Evolutionary conservation across 2,329 filamentous ascomycete genomes (phyloP).

Genomic region (Madurella fahalii): DNA sequence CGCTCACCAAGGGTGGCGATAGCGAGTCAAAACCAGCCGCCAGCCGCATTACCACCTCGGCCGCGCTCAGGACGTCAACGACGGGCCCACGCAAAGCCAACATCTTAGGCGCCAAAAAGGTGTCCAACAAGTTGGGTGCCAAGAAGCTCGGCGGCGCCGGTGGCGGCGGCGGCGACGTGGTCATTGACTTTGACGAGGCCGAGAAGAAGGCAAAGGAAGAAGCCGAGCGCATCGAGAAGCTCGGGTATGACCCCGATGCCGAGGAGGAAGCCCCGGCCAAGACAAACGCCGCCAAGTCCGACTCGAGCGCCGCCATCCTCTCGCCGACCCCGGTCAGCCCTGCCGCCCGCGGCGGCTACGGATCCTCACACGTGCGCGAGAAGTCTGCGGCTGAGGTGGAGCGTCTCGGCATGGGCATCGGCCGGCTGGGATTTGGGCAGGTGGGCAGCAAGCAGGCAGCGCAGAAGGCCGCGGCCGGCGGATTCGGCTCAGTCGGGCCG

Average conservation of each 20-base stretch:
- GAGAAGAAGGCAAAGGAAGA: constrained; percentile 98
- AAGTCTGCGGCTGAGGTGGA: constrained; percentile 77
- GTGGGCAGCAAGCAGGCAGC: constrained; percentile 50
- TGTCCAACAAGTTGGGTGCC: constrained; percentile 74
- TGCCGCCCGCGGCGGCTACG: constrained; percentile 52
- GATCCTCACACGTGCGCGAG: constrained; percentile 51
- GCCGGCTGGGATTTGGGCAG: constrained; percentile 82
- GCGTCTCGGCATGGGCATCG: constrained; percentile 83
- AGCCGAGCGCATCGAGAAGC: constrained; percentile 88
- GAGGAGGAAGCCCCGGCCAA: constrained; percentile 54
- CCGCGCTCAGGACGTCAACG: constrained; percentile 75
- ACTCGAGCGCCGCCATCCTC: constrained; percentile 56
- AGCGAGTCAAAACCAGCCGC: constrained; percentile 52
- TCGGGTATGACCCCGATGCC: constrained; percentile 92
- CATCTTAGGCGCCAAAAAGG: constrained; percentile 82
- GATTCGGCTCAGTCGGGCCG: constrained; percentile 81
- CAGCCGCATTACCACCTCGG: constrained; percentile 70
- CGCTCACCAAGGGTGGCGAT: constrained; percentile 62
- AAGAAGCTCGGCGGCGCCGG: constrained; percentile 81
- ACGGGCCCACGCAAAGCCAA: constrained; percentile 73
- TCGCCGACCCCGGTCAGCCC: constrained; percentile 74
- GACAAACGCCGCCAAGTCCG: constrained; percentile 43
- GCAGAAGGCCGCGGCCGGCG: constrained; percentile 64
- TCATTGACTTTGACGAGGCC: constrained; percentile 92
- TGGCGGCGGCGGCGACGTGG: constrained; percentile 58